Conservation (phyloP, 768 basidiomycete genomes). For the Rhizopogon vesiculosus region DNA sequence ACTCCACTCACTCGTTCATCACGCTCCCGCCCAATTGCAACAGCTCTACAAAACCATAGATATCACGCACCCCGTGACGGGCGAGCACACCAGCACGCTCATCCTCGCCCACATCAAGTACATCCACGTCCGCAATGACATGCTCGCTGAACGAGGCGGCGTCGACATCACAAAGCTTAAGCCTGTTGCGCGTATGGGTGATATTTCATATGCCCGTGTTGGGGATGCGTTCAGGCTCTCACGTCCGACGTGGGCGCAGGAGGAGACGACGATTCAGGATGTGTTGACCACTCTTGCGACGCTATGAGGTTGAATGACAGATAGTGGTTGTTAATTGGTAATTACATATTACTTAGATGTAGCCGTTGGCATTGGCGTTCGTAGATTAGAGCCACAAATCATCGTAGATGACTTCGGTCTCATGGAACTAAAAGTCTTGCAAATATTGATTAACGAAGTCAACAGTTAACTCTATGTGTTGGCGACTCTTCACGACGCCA, state of each 20-base stretch:
- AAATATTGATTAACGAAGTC: no score
- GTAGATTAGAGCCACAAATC: no score
- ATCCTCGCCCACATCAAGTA: conserved; percentile 34
- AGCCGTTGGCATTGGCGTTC: no score
- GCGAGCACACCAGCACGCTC: conserved; percentile 23
- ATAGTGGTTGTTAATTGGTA: not conserved
- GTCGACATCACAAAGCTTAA: conserved; percentile 32
- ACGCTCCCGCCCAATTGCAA: conserved; percentile 1
- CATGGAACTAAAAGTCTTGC: no score
- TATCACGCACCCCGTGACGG: conserved; percentile 26
- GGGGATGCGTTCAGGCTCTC: conserved; percentile 24
- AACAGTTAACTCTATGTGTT: no score
- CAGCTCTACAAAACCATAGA: conserved; percentile 31
- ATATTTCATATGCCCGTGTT: conserved; percentile 30
- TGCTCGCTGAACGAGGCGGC: conserved; percentile 29
- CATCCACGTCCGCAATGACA: conserved; percentile 38
- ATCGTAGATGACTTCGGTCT: no score
- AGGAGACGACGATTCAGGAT: conserved; percentile 10
- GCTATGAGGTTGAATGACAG: not conserved
- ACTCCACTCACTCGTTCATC: not conserved
- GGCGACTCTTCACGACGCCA: no score
- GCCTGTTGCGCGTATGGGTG: conserved; percentile 35
- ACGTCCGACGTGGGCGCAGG: conserved; percentile 17
- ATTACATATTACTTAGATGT: no score
- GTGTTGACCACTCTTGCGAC: not conserved